Conservation (phyloP, 2,329 filamentous ascomycete genomes). For the Aspergillus cejpii region DNA sequence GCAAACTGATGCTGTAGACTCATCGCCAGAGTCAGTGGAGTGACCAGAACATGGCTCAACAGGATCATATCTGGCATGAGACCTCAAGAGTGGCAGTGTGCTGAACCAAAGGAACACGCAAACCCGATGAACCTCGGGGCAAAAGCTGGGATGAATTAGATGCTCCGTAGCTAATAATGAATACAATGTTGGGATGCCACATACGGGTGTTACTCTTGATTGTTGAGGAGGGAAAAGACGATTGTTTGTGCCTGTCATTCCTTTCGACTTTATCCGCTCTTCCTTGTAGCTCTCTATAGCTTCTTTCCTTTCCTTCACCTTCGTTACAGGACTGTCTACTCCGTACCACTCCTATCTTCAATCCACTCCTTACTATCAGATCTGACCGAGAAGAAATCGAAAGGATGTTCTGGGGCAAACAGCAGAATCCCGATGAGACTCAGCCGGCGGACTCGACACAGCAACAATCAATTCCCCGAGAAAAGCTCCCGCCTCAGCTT, state of each 20-base stretch:
- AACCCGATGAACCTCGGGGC: constrained; percentile 19
- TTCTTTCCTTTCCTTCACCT: too few relatives aligned
- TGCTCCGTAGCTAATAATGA: constrained; percentile 16
- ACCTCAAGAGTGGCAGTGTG: neutral
- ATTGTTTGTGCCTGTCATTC: constrained; percentile 4
- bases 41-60: too few relatives aligned
- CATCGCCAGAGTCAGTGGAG: too few relatives aligned
- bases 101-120: constrained; percentile 7
- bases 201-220: constrained; percentile 10
- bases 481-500: constrained; percentile 49
- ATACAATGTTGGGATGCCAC: constrained; percentile 13
- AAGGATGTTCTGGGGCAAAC: constrained; percentile 29
- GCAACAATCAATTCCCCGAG: constrained; percentile 41
- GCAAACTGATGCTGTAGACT: too few relatives aligned
- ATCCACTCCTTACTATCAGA: too few relatives aligned
- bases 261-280: neutral
- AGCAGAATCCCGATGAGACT: constrained; percentile 17
- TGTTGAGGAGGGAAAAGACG: constrained; percentile 4
- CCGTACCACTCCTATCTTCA: too few relatives aligned
- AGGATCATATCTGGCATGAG: too few relatives aligned
- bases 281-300: too few relatives aligned
- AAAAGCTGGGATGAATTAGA: constrained; percentile 16
- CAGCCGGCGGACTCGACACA: constrained; percentile 13
- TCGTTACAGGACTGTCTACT: too few relatives aligned
- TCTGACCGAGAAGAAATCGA: neutral